Base-by-base conservation (phyloP, 352 stramenopile species). In the Pythium coloratum region DNA sequence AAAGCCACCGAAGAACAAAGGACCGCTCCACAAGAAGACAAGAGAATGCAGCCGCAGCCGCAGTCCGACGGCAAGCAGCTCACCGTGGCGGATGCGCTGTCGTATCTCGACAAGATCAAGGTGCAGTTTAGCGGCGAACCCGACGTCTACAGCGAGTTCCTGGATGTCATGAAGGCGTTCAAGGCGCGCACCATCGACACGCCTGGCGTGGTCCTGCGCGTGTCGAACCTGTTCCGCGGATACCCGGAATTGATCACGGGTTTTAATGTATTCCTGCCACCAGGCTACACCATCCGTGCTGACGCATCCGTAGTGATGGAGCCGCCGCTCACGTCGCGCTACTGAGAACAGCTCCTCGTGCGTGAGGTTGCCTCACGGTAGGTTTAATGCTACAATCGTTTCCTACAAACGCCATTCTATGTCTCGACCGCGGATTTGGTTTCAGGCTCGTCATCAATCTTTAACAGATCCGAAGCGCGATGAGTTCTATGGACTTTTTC, bases 21-120 rank as follows among this genome's bases (percentile, higher is more conserved):
- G 28, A 44, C 10, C 10, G 4, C 38, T 18, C 16, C 12, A 12
- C 9, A 16, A 1, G 36, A 44, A 44, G 16, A 5, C 38, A 44
- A 44, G 38, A 44, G 38, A 44, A 40, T 40, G 34, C 9, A 14
- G 38, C 38, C 12, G 38, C 10, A 44, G 38, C 38, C 10, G 7
- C 34, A 40, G 34, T 30, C 28, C 28, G 28, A 30, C 28, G 28
- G 28, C 28, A 30, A 30, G 28, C 28, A 40, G 38, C 38, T 44
- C 10, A 44, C 13, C 0, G 10, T 44, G 10, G 10, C 9, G 38
- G 38, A 44, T 44, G 9, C 38, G 38, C 9, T 44, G 38, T 44
- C 38, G 38, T 64, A 55, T 30, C n/a, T 64, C 24, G n/a, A 32
- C 12, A 14, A 54, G 16, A 28, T 64, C 20, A 55, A 64, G 26